Evolutionary conservation across 352 stramenopile species (phyloP), one percentile per base, ranked within the genome.

Genomic region (Globisporangium sylvaticum): DNA sequence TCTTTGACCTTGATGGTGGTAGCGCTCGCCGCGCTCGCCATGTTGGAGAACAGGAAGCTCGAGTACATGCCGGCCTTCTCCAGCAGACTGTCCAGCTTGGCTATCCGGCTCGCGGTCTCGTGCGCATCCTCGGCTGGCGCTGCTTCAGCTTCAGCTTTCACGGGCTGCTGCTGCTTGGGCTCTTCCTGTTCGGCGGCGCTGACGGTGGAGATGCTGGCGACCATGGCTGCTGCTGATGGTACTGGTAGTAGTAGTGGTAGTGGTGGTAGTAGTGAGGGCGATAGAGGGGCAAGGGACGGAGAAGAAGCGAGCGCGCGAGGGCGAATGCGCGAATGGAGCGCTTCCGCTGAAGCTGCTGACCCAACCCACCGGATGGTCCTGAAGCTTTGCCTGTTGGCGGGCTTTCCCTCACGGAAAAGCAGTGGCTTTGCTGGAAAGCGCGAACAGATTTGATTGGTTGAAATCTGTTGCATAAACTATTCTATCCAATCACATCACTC

Each of bases 21-120:
- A 1, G 87, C 70, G 5, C 77, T 88, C 25, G 82, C 77, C 1
- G 82, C 80, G 24, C 72, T 89, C 39, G 81, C 79, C 85, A 94
- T 94, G 72, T 95, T 95, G 72, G 86, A 91, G 64, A 93, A 89
- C 1, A 95, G 69, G 56, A 96, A 95, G 61, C 83, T 94, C 55
- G 87, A 94, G 76, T 94, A 96, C 42, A 95, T 70, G 27, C 86
- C 88, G 4, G 89, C 89, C 57, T 97, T 97, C 65, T 94, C 87
- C 72, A 97, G 76, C 46, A 97, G 70, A 9, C 59, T 89, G 75
- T 97, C 89, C 29, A 97, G 80, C 79, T 97, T 96, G 25, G 81
- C 68, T 18, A 94, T 75, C 56, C 88, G 89, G 58, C 70, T 72
- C 54, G 66, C 91, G 75, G 70, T 90, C 78, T 77, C 83, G 61